These are phyloP conservation scores for Meyerozyma guilliermondii DNA, from an alignment of 1,139 yeast genomes.

Conservation along the genomic window DNA sequence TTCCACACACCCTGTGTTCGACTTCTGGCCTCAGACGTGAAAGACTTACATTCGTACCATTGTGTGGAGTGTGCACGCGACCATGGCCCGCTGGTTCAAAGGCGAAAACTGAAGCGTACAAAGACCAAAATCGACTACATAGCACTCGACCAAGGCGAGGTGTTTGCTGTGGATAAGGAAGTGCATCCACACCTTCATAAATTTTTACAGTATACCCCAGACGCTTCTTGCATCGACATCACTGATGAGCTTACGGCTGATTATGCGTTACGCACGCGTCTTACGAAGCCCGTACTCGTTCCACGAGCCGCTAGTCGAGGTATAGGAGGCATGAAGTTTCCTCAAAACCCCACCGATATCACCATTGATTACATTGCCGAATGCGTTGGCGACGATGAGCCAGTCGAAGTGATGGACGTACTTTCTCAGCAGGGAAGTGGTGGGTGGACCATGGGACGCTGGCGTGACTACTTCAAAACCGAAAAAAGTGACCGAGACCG, in stretches of 20 bases:
- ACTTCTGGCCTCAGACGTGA: conserved; percentile 30
- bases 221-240: conserved; percentile 10
- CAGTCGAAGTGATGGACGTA: conserved; percentile 87
- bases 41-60: conserved; percentile 46
- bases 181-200: conserved; percentile 57
- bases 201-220: conserved; percentile 21
- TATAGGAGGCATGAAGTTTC: conserved; percentile 34
- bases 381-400: conserved; percentile 56
- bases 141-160: conserved; percentile 74
- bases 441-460: conserved; percentile 66
- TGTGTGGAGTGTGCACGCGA: conserved; percentile 43
- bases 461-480: conserved; percentile 69
- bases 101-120: conserved; percentile 54
- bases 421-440: conserved; percentile 68
- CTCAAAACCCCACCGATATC: conserved; percentile 29
- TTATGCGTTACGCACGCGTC: conserved; percentile 24
- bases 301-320: conserved; percentile 23
- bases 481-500: conserved; percentile 48
- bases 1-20: conserved; percentile 51
- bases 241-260: conserved; percentile 28
- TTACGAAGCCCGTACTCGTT: conserved; percentile 27
- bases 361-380: conserved; percentile 56
- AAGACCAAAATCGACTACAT: conserved; percentile 63
- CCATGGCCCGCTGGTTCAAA: conserved; percentile 50
- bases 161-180: conserved; percentile 50